These are phyloP conservation scores for Hypoxylon perforatum DNA, from an alignment of 495 filamentous ascomycete genomes.

Conservation along the genomic window DNA sequence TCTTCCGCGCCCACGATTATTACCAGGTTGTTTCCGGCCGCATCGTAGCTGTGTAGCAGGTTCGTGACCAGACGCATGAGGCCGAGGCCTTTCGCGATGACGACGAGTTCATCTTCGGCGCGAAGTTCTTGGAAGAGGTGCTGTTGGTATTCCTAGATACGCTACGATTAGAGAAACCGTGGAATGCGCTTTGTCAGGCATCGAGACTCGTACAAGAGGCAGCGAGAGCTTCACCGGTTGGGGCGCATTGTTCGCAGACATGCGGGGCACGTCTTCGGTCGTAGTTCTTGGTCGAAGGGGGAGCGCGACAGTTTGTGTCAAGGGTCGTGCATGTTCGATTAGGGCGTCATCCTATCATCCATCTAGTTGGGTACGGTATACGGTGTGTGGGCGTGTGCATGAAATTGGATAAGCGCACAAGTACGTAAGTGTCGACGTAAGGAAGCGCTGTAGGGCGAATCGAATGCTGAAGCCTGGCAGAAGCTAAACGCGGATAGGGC, in stretches of 20 bases:
- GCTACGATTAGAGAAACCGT: constrained; percentile 14
- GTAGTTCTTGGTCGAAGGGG: constrained; percentile 13
- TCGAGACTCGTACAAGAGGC: constrained; percentile 72
- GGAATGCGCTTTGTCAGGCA: neutral
- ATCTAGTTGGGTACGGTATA: constrained; percentile 2
- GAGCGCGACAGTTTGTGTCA: constrained; percentile 22
- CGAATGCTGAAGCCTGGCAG: neutral
- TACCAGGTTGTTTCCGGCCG: constrained; percentile 91
- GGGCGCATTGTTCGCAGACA: constrained; percentile 65
- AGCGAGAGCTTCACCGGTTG: constrained; percentile 91
- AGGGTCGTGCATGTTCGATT: constrained; percentile 37
- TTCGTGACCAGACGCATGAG: constrained; percentile 91
- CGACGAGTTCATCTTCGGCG: constrained; percentile 89
- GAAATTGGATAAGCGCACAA: neutral
- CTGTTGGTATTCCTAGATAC: constrained; percentile 77
- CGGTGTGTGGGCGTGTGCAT: neutral
- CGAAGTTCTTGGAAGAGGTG: constrained; percentile 92
- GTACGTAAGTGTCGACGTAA: constrained; percentile 30
- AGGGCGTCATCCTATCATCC: constrained; percentile 23
- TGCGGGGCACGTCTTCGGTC: constrained; percentile 46
- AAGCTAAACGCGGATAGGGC: neutral
- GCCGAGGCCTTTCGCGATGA: constrained; percentile 91
- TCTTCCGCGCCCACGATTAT: constrained; percentile 92
- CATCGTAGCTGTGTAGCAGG: constrained; percentile 95
- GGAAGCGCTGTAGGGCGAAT: neutral